Evolutionary conservation across 177 flowering plant species (phyloP).

Genomic region (Vitis hybrid): DNA sequence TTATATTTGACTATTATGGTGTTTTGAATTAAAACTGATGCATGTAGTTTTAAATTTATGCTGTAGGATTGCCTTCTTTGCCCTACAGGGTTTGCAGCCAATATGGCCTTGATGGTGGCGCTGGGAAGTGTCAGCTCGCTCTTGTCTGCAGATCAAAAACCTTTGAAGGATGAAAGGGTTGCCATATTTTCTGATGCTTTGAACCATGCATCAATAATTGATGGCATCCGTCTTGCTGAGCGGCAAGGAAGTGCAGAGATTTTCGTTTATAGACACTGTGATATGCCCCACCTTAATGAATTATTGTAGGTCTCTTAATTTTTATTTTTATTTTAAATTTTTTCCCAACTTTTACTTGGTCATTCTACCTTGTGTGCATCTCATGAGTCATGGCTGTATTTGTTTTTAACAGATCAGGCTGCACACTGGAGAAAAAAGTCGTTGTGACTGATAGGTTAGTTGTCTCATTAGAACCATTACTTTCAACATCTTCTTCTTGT

Average conservation of each 20-base stretch:
- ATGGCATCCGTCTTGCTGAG: constrained; percentile 94
- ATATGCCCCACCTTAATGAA: constrained; percentile 72
- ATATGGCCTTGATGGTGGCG: constrained; percentile 87
- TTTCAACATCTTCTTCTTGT: neutral
- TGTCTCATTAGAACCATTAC: neutral
- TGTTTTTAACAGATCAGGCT: constrained; percentile 59
- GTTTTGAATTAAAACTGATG: constrained; percentile 18
- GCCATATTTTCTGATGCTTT: constrained; percentile 93
- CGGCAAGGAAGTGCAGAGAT: constrained; percentile 49
- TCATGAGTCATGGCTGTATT: constrained; percentile 7
- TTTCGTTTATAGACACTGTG: constrained; percentile 82
- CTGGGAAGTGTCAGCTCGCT: constrained; percentile 75
- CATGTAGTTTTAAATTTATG: constrained; percentile 27
- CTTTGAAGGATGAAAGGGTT: constrained; percentile 53
- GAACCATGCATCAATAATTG: constrained; percentile 95
- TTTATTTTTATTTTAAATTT: constrained; percentile 1
- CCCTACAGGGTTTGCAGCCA: constrained; percentile 96
- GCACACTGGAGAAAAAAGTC: constrained; percentile 71
- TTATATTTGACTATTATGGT: neutral
- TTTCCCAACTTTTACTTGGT: neutral
- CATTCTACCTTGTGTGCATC: constrained; percentile 2
- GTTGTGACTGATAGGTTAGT: constrained; percentile 92
- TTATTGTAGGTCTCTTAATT: constrained; percentile 54
- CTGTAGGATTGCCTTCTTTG: constrained; percentile 95
- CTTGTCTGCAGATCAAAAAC: constrained; percentile 42